Evolutionary conservation across 2,329 filamentous ascomycete species (phyloP).

Genomic region (Neonectria magnoliae): DNA sequence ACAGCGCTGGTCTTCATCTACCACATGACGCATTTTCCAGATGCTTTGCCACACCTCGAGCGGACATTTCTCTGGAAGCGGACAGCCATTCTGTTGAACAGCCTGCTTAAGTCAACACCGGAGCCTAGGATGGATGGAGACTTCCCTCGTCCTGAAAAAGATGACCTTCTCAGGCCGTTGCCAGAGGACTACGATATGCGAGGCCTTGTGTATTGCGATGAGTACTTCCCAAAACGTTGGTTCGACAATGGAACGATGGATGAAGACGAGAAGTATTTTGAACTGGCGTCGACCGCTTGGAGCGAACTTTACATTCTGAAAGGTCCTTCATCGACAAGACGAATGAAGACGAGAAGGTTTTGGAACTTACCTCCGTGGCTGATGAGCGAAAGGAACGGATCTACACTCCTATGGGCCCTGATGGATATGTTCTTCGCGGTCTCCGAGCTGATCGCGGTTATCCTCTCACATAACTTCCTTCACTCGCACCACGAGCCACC

Average conservation of each 20-base stretch:
- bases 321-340: no score
- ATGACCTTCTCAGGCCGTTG: background rate
- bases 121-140: background rate
- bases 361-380: background rate
- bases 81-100: constrained; percentile 52
- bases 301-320: no score
- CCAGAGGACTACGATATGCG: background rate
- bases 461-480: background rate
- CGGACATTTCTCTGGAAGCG: constrained; percentile 62
- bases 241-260: background rate
- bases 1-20: constrained; percentile 68
- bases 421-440: background rate
- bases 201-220: background rate
- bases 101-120: constrained; percentile 16
- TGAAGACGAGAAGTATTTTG: background rate
- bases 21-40: constrained; percentile 53
- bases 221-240: background rate
- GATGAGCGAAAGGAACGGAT: background rate
- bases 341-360: no score
- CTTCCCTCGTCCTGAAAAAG: background rate
- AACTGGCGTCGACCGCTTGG: background rate
- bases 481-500: background rate
- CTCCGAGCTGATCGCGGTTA: background rate
- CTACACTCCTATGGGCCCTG: background rate
- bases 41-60: constrained; percentile 57